Percentiles rank a stretch among this genome's conserved stretches.
phyloP scores from a whole-genome alignment of 2,329 filamentous ascomycete genomes.

The Arachnopeziza araneosa region DNA sequence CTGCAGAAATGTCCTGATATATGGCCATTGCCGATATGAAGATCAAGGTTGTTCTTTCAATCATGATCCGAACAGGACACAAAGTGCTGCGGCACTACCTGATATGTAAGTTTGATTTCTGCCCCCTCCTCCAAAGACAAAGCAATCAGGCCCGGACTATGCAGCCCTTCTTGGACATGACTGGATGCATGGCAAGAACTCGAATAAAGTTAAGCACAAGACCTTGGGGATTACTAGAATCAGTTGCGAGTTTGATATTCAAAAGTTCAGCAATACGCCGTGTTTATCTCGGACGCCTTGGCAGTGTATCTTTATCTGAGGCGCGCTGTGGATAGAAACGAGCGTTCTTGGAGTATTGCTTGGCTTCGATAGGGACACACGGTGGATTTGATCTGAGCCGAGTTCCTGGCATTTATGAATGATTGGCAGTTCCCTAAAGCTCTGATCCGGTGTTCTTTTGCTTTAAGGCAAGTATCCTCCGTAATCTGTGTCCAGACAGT shows the following conservation, averaged over 20 bases:
- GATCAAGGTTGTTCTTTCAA: conserved; percentile 86
- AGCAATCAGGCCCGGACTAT: not conserved
- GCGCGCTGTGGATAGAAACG: too few species aligned
- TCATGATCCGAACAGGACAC: conserved; percentile 67
- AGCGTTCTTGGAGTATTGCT: too few species aligned
- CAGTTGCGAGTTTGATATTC: not conserved
- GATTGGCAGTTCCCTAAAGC: too few species aligned
- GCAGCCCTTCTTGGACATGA: not conserved
- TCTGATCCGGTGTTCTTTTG: too few species aligned
- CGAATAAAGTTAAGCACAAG: not conserved
- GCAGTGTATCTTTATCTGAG: too few species aligned
- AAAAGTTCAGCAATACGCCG: too few species aligned
- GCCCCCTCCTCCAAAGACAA: not conserved
- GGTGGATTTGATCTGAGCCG: too few species aligned
- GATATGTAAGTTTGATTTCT: conserved; percentile 42
- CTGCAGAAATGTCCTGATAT: conserved; percentile 89
- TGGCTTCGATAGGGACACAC: too few species aligned
- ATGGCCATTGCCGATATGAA: conserved; percentile 88
- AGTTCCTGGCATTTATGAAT: too few species aligned
- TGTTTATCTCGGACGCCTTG: too few species aligned
- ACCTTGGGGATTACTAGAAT: not conserved
- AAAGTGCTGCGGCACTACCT: conserved; percentile 34
- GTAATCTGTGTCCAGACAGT: too few species aligned
- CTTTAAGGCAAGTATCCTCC: too few species aligned
- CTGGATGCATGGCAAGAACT: not conserved